phyloP scores from a whole-genome alignment of 2,329 filamentous ascomycete genomes.

The Grosmannia huntii region DNA sequence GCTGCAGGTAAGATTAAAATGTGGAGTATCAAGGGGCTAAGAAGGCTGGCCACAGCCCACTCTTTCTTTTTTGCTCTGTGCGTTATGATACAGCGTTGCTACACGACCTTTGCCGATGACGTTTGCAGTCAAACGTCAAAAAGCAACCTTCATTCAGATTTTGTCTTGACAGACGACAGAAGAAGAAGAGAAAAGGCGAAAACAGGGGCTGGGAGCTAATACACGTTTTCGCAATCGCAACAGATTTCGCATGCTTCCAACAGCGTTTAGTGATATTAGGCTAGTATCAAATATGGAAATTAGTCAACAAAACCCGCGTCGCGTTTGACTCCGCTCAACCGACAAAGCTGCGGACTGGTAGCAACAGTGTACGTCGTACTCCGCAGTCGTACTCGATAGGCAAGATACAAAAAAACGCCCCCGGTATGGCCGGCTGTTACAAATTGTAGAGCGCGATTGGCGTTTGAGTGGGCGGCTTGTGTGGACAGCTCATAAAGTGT shows the following conservation, averaged over 20 bases:
- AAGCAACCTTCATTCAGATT: neutral
- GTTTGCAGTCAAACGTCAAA: neutral
- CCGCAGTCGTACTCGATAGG: neutral
- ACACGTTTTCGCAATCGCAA: neutral
- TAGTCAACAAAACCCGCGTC: conserved; percentile 6
- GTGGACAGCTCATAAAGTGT: neutral
- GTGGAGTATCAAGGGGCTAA: neutral
- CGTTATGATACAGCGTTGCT: neutral
- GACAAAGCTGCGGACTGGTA: neutral
- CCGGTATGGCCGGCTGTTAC: neutral
- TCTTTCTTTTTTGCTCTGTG: neutral
- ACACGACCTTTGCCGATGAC: neutral
- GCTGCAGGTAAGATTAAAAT: neutral
- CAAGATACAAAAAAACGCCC: neutral
- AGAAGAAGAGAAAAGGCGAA: neutral
- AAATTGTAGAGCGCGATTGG: neutral
- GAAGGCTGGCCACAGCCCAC: neutral
- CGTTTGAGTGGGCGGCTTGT: neutral
- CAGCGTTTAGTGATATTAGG: no score
- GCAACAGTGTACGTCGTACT: no score
- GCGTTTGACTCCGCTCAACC: neutral
- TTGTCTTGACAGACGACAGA: neutral
- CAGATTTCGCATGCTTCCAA: neutral
- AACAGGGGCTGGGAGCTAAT: neutral
- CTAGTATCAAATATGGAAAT: conserved; percentile 5